Conservation (phyloP, 2,329 filamentous ascomycete genomes). For the Epicoccum nigrum region DNA sequence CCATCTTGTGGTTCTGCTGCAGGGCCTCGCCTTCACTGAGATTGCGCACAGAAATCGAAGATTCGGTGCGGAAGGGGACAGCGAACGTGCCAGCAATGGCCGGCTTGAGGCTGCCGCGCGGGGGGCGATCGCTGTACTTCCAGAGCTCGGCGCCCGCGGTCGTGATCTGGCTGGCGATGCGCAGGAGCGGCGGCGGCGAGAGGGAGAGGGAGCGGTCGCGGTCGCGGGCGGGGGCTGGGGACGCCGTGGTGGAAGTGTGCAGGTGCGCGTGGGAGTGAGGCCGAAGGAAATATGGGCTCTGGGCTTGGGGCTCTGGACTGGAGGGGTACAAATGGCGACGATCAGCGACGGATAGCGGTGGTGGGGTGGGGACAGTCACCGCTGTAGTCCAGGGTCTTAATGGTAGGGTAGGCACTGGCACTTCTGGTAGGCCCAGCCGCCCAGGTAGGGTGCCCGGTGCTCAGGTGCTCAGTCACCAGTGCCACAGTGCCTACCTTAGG, state of each 20-base stretch:
- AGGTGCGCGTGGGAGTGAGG: not conserved
- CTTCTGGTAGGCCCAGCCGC: too few relatives aligned
- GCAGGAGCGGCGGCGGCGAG: constrained; percentile 41
- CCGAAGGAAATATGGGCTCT: too few relatives aligned
- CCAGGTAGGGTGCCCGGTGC: too few relatives aligned
- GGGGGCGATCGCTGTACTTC: constrained; percentile 55
- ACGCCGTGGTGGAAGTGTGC: constrained; percentile 26
- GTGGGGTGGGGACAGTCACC: constrained; percentile 7
- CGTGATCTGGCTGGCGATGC: constrained; percentile 54
- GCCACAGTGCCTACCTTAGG: not conserved
- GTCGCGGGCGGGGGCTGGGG: constrained; percentile 28
- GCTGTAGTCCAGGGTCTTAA: not conserved
- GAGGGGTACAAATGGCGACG: constrained; percentile 8
- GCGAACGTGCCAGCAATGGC: constrained; percentile 58
- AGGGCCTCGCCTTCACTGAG: constrained; percentile 48
- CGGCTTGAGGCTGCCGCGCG: constrained; percentile 53
- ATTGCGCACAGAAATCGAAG: constrained; percentile 57
- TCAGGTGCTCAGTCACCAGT: too few relatives aligned
- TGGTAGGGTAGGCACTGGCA: not conserved
- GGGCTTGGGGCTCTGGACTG: not conserved
- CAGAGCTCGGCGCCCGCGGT: constrained; percentile 58
- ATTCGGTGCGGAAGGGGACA: constrained; percentile 56
- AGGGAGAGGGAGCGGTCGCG: constrained; percentile 24
- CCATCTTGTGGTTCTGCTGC: constrained; percentile 64
- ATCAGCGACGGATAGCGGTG: constrained; percentile 11